Evolutionary conservation across 495 filamentous ascomycete genomes (phyloP), one percentile per base, ranked within the genome.

Genomic region (Penicillium verhagenii): DNA sequence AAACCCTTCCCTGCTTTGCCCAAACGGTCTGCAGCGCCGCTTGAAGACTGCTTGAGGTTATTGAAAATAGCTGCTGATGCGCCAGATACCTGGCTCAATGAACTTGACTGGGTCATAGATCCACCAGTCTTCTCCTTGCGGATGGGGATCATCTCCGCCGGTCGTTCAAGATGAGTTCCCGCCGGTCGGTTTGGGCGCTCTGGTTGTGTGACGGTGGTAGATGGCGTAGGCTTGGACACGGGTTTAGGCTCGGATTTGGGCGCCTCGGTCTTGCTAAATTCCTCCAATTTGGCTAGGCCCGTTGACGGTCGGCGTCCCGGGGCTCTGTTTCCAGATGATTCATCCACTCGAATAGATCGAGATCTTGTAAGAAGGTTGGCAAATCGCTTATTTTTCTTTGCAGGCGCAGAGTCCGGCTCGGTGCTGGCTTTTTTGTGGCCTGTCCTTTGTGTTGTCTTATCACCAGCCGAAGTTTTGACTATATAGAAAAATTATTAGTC

Each of bases 1-100:
- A 93, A 78, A 0, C 85, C 83, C 58, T 91, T 92, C 39, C 87
- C 83, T 26, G 91, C 81, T 62, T 90, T 88, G 40, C 86, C 87
- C 38, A 87, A 65, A 6, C 81, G 81, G 59, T 85, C 82, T 7
- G 88, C 88, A 28, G 90, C 89, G 61, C 86, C 87, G 35, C 78
- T 85, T 20, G 86, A 83, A 20, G 83, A 83, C 53, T 79, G 83
- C 67, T 88, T 91, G 18, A 93, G 70, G 37, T 87, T 89, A 53
- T 79, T 86, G 60, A 93, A 81, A 31, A 92, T 83, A 2, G 79
- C 76, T 44, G 82, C 83, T 20, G 85, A 84, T 43, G 82, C 78
- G 28, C 79, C 84, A 29, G 75, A 78, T 6, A 77, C 75, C 50
- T 91, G 87, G 46, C 84, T 83, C 55, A 85, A 76, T 0, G 85